These are phyloP conservation scores for Irpex rosettiformis DNA, from an alignment of 1,284 basidiomycete genomes.

Conservation along the genomic window DNA sequence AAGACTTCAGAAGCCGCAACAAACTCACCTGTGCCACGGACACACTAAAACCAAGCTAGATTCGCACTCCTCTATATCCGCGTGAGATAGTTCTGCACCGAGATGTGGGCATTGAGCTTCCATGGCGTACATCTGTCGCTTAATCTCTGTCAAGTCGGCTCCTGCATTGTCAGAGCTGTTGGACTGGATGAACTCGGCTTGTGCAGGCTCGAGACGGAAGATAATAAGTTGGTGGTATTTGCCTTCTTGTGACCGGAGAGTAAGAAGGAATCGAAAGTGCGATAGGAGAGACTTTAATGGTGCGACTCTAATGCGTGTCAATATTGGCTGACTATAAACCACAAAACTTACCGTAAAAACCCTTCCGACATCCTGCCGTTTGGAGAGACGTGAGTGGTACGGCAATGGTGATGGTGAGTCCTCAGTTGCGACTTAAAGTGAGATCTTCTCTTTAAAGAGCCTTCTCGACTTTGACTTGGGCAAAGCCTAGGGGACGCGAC, in stretches of 20 bases:
- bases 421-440: background rate
- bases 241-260: constrained; percentile 59
- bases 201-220: constrained; percentile 55
- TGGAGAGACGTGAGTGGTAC: too few species aligned
- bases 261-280: constrained; percentile 68
- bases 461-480: background rate
- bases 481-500: background rate
- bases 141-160: constrained; percentile 9
- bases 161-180: constrained; percentile 15
- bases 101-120: constrained; percentile 84
- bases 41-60: constrained; percentile 63
- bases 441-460: background rate
- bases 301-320: constrained; percentile 22
- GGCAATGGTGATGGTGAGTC: background rate
- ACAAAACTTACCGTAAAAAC: background rate
- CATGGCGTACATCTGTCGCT: constrained; percentile 74
- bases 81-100: constrained; percentile 80
- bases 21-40: constrained; percentile 75
- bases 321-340: background rate
- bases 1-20: background rate
- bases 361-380: background rate
- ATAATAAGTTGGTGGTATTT: constrained; percentile 70
- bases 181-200: constrained; percentile 15
- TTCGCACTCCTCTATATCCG: constrained; percentile 72
- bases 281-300: constrained; percentile 34